Evolutionary conservation across 2,329 filamentous ascomycete species (phyloP).

Genomic region (Ophidiomyces ophidiicola): DNA sequence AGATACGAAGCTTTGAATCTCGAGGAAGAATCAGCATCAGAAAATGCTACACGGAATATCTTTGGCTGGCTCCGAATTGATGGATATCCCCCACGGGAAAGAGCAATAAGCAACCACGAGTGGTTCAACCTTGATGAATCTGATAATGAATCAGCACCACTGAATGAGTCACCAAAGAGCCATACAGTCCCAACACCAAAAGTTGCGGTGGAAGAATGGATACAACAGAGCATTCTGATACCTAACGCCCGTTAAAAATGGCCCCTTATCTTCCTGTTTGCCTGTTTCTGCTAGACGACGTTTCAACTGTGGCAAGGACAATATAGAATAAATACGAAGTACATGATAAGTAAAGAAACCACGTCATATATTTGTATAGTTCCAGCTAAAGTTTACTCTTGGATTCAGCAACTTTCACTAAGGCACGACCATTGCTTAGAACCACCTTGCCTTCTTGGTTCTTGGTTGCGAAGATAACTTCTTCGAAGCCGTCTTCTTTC

Average conservation of each 20-base stretch:
- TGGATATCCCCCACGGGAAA: constrained; percentile 11
- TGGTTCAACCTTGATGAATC: constrained; percentile 11
- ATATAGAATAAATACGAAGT: too few species aligned
- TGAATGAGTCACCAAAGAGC: constrained; percentile 1
- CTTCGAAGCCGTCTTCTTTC: constrained; percentile 54
- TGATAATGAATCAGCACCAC: constrained; percentile 8
- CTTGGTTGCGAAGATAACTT: constrained; percentile 66
- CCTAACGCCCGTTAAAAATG: too few species aligned
- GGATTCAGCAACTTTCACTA: constrained; percentile 53
- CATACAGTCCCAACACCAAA: background rate
- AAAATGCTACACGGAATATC: constrained; percentile 23
- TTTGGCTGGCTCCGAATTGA: constrained; percentile 22
- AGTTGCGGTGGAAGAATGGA: constrained; percentile 6
- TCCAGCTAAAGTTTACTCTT: constrained; percentile 58
- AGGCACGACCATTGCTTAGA: constrained; percentile 71
- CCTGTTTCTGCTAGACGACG: too few species aligned
- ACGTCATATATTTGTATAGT: too few species aligned
- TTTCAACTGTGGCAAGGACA: too few species aligned
- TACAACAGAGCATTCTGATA: constrained; percentile 3
- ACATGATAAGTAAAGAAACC: too few species aligned
- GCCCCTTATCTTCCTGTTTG: too few species aligned
- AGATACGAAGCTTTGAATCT: constrained; percentile 9
- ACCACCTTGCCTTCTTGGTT: constrained; percentile 74
- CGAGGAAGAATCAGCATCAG: constrained; percentile 15
- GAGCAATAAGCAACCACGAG: constrained; percentile 11